Base-by-base conservation (phyloP, 257 asterid genomes). In the Echium plantagineum region DNA sequence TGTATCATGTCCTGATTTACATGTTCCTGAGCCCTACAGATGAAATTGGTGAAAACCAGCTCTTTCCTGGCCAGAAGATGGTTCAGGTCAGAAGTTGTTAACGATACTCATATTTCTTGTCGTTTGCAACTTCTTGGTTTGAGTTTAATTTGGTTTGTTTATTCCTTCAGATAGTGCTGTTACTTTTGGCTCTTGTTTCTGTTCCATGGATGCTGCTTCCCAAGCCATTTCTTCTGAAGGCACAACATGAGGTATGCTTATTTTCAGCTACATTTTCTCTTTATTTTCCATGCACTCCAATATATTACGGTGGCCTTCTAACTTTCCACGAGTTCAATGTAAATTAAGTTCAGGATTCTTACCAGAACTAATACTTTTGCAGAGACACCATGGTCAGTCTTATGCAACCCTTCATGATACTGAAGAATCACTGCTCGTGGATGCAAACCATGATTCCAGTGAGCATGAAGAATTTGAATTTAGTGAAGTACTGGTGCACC, bases 351-450 rank as follows among this genome's bases (percentile, higher is more conserved):
- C 61, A 32, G 24, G 15, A 55, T 42, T 7, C 46, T 20, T 52
- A 49, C 70, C 69, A 28, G 46, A 1, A n/a, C 19, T 55, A 30
- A 15, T 62, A 32, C 69, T 78, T 74, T 57, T 70, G 61, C 83
- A 93, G 99, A 83, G 99, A 82, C 95, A 78, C 80, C 95, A 93
- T 0, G 94, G 96, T 61, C 94, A 76, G 59, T 66, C 89, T 62
- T 93, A 93, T 68, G 81, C 78, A 63, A 80, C 90, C 54, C 80
- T 93, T 71, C 85, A 81, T 46, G 93, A 74, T 21, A 54, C 85
- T 10, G 99, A 86, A 26, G 97, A 80, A 72, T 93, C 97, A 52
- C 80, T 86, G 81, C 85, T 78, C 52, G 75, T 83, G 56, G 96
- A 81, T 58, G 75, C 75, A 62, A 79, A 78, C 72, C 84, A 89